A percentile compares a stretch with the other conserved stretches of the same genome.
phyloP scores from a whole-genome alignment of 129 eudicot genomes.

The Mikania micrantha region DNA sequence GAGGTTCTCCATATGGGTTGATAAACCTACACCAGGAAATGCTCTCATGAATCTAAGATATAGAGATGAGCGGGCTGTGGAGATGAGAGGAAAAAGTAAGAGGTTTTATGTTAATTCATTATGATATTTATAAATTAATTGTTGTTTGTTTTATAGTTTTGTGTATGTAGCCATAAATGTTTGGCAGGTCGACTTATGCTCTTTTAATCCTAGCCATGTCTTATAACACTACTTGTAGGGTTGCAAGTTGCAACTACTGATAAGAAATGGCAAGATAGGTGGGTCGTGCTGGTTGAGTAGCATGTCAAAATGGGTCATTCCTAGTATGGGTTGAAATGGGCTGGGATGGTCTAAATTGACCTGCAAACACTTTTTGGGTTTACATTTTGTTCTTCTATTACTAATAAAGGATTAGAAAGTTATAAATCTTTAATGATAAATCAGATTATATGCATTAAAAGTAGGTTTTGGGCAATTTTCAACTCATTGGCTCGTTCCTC shows the following conservation, averaged over 20 bases:
- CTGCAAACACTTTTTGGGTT: neutral
- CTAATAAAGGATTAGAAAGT: neutral
- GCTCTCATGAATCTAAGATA: slow-evolving; percentile 94
- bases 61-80: slow-evolving; percentile 86
- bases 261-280: neutral
- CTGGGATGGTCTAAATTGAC: neutral
- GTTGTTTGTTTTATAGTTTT: neutral
- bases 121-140: neutral
- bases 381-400: neutral
- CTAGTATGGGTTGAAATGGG: neutral
- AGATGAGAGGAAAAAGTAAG: slow-evolving; percentile 72
- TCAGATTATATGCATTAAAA: neutral
- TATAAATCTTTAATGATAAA: neutral
- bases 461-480: neutral
- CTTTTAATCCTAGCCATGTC: neutral
- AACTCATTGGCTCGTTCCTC: neutral
- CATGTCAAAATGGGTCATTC: neutral
- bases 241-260: neutral
- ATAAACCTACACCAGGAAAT: slow-evolving; percentile 98
- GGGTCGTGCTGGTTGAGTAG: neutral
- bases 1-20: slow-evolving; percentile 98
- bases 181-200: neutral
- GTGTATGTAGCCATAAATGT: neutral
- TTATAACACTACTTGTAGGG: neutral
- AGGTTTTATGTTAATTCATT: neutral